Percentiles rank a stretch among this genome's conserved stretches.
These are phyloP conservation scores for Ophiostoma himal-ulmi DNA, from an alignment of 2,329 filamentous ascomycete species.

Conservation along the genomic window DNA sequence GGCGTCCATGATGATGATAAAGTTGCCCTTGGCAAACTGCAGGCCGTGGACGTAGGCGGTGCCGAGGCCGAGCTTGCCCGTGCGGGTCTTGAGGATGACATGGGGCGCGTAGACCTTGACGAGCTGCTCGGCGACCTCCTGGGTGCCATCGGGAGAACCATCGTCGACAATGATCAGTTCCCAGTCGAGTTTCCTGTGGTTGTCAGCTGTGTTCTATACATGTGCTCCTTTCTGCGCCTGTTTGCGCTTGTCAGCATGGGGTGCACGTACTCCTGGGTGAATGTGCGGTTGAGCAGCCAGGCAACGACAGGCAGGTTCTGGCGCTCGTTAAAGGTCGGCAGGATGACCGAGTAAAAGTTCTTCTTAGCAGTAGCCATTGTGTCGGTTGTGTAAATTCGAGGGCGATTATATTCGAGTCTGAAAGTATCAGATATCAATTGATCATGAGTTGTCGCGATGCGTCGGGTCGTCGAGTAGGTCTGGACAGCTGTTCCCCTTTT, in stretches of 20 bases:
- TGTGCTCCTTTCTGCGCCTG: too few relatives aligned
- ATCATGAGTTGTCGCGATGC: background rate
- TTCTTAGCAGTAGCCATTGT: conserved; percentile 46
- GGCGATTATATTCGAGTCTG: too few relatives aligned
- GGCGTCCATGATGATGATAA: conserved; percentile 99
- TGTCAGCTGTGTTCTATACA: background rate
- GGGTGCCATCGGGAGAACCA: conserved; percentile 91
- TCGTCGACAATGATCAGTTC: conserved; percentile 98
- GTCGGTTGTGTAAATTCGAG: background rate
- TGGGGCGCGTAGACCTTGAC: conserved; percentile 75
- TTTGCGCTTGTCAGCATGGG: background rate
- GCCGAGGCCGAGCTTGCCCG: conserved; percentile 93
- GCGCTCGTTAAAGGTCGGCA: conserved; percentile 98
- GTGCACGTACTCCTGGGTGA: conserved; percentile 68
- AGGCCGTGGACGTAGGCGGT: conserved; percentile 95
- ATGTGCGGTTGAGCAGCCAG: conserved; percentile 89
- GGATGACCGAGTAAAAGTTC: conserved; percentile 93
- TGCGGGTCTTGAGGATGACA: conserved; percentile 78
- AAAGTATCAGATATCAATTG: background rate
- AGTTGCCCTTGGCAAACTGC: conserved; percentile 85
- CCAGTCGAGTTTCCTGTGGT: conserved; percentile 80
- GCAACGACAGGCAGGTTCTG: conserved; percentile 92
- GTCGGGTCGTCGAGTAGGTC: background rate
- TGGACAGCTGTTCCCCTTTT: conserved; percentile 24
- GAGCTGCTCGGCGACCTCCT: conserved; percentile 83